Conservation (phyloP, 2,329 filamentous ascomycete genomes). For the Chrysoporthe deuterocubensis region DNA sequence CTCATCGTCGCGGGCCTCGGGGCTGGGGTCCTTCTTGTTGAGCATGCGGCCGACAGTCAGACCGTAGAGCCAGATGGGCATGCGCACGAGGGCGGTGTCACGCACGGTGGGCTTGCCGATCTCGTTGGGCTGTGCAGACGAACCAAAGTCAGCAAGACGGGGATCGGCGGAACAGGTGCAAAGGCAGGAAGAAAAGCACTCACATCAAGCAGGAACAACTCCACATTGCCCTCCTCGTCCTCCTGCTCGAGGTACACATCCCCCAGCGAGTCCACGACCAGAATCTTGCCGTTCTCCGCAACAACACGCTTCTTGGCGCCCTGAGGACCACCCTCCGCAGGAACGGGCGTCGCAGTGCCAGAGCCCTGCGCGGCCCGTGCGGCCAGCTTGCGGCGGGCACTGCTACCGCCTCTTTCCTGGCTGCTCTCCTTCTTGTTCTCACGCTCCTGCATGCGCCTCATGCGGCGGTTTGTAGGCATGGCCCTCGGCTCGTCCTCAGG, state of each 20-base stretch:
- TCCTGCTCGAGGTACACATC: constrained; percentile 95
- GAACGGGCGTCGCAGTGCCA: constrained; percentile 58
- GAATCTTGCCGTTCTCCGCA: constrained; percentile 91
- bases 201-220: constrained; percentile 88
- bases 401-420: constrained; percentile 54
- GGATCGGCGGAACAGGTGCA: neutral
- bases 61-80: constrained; percentile 75
- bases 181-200: constrained; percentile 44
- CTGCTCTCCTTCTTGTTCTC: constrained; percentile 73
- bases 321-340: constrained; percentile 61
- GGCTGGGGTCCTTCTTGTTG: constrained; percentile 36
- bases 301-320: constrained; percentile 86
- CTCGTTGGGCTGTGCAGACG: constrained; percentile 67
- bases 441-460: constrained; percentile 87
- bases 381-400: constrained; percentile 40
- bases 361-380: constrained; percentile 44
- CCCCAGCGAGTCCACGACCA: constrained; percentile 89
- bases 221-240: constrained; percentile 80
- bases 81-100: constrained; percentile 80
- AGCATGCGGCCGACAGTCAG: constrained; percentile 58
- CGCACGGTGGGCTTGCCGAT: constrained; percentile 75
- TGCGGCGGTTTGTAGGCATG: constrained; percentile 71
- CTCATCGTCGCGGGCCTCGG: constrained; percentile 39
- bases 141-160: constrained; percentile 19
- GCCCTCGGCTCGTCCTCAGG: constrained; percentile 55